Conservation (phyloP, 2,329 filamentous ascomycete species). For the Dothiorella sarmentorum region DNA sequence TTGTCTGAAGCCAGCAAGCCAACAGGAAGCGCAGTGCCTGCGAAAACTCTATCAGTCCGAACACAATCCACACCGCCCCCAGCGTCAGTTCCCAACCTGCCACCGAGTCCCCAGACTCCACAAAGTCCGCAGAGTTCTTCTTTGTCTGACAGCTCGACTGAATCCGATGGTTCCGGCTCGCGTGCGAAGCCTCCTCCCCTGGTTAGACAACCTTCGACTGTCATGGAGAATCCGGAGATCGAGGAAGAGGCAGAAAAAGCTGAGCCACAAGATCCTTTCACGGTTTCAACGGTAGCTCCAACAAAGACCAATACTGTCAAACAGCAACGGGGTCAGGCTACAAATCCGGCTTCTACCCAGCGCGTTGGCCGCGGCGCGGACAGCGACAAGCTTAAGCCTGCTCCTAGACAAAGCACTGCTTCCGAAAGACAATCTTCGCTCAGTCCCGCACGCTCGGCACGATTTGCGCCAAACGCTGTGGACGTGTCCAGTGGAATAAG, state of each 20-base stretch:
- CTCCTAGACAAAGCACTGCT: not conserved
- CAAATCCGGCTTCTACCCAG: conserved; percentile 20
- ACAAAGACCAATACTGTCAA: conserved; percentile 15
- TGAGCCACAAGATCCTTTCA: not conserved
- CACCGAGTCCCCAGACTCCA: conserved; percentile 10
- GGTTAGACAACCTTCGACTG: conserved; percentile 44
- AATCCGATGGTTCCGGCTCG: not conserved
- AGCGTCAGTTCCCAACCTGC: not conserved
- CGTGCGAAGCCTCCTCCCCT: not conserved
- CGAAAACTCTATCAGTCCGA: not conserved
- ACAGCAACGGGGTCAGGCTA: not conserved
- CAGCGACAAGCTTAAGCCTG: not conserved
- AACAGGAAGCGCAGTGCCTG: conserved; percentile 46
- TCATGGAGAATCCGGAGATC: conserved; percentile 47
- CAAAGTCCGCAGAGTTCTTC: conserved; percentile 14
- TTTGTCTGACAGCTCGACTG: conserved; percentile 3
- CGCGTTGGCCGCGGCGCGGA: conserved; percentile 21
- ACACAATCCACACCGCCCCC: not conserved
- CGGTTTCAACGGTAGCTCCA: conserved; percentile 16
- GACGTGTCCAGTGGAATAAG: conserved; percentile 52
- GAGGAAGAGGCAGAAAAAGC: conserved; percentile 33
- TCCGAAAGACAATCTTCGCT: conserved; percentile 39
- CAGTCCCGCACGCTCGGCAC: conserved; percentile 66
- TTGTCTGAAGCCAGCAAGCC: conserved; percentile 47
- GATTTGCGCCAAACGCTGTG: conserved; percentile 59